Evolutionary conservation across 179 eudicot species (phyloP).

Genomic region (Beta macrorhiza): DNA sequence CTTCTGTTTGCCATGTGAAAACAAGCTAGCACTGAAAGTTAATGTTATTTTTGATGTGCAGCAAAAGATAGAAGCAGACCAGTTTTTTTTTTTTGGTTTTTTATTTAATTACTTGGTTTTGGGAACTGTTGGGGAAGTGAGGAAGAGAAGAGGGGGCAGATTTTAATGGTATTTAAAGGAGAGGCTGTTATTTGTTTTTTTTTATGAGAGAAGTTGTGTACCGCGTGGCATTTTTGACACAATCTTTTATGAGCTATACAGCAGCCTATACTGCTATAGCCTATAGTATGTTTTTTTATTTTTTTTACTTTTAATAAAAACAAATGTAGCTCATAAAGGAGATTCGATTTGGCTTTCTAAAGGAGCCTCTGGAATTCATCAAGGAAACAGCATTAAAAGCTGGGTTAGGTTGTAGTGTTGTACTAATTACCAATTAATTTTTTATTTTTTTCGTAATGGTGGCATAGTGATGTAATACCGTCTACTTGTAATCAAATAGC

Average conservation of each 20-base stretch:
- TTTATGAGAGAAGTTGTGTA: not conserved
- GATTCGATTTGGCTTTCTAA: too few species aligned
- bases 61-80: not conserved
- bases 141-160: not conserved
- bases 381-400: too few species aligned
- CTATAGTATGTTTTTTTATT: too few species aligned
- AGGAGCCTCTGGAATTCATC: too few species aligned
- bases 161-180: not conserved
- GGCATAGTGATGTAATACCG: too few species aligned
- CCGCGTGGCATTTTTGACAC: constrained; percentile 10
- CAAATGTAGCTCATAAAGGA: too few species aligned
- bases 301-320: too few species aligned
- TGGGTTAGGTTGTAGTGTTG: too few species aligned
- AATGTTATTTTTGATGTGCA: not conserved
- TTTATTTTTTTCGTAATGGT: too few species aligned
- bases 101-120: not conserved
- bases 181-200: not conserved
- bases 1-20: not conserved
- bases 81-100: not conserved
- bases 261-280: too few species aligned
- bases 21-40: not conserved
- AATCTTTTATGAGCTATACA: not conserved
- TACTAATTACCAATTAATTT: too few species aligned
- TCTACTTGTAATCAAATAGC: too few species aligned
- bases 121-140: not conserved